A percentile compares a stretch with the other conserved stretches of the same genome.
phyloP scores from a whole-genome alignment of 306 rosid species.

The Vigna mungo region DNA sequence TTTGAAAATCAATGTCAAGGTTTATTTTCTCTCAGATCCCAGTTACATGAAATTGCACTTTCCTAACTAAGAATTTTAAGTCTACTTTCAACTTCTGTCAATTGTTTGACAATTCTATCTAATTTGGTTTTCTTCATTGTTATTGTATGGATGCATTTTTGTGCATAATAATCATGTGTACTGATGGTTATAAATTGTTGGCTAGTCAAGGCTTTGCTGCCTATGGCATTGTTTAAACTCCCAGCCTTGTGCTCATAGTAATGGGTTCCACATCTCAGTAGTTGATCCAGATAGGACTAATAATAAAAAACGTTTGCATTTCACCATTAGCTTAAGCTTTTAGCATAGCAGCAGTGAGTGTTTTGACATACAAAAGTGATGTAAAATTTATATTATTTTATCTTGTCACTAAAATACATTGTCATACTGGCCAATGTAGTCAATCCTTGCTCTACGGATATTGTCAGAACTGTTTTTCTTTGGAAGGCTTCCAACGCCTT shows the following conservation, averaged over 20 bases:
- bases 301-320: background rate
- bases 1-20: constrained; percentile 90
- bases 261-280: constrained; percentile 10
- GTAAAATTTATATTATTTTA: background rate
- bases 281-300: background rate
- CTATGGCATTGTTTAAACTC: no score
- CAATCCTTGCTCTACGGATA: background rate
- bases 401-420: background rate
- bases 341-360: no score
- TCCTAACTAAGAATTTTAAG: background rate
- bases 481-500: constrained; percentile 1
- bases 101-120: constrained; percentile 5
- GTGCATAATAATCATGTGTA: background rate
- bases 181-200: background rate
- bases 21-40: constrained; percentile 39
- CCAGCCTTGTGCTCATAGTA: no score
- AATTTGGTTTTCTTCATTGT: constrained; percentile 6
- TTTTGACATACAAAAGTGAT: background rate
- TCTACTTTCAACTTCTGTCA: background rate
- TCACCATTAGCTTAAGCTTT: constrained; percentile 1
- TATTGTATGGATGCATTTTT: constrained; percentile 28
- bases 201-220: background rate
- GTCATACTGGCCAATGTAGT: background rate
- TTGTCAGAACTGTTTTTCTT: background rate
- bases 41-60: constrained; percentile 24